These are phyloP conservation scores for Cinchona pubescens DNA, from an alignment of 257 asterid species.

Conservation along the genomic window DNA sequence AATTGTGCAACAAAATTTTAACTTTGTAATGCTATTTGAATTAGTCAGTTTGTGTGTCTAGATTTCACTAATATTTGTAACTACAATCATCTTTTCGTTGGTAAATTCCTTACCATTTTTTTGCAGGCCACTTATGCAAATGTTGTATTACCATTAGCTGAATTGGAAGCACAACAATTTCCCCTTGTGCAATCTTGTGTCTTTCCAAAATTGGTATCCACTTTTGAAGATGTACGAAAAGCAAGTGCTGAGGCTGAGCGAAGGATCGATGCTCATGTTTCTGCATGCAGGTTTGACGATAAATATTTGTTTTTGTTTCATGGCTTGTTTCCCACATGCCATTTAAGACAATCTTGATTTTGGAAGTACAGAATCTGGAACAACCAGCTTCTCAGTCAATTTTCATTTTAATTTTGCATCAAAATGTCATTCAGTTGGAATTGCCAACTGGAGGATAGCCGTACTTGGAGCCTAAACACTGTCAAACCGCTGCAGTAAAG, in stretches of 20 bases:
- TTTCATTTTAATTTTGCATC: not conserved
- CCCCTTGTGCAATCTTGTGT: constrained; percentile 88
- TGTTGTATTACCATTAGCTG: constrained; percentile 66
- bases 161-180: constrained; percentile 82
- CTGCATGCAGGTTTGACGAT: constrained; percentile 60
- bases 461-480: not conserved
- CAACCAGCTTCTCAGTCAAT: not conserved
- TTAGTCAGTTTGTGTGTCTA: not conserved
- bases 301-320: not conserved
- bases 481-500: not conserved
- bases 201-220: constrained; percentile 73
- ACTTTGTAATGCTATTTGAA: not conserved
- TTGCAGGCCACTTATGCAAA: constrained; percentile 77
- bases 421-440: not conserved
- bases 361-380: not conserved
- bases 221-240: constrained; percentile 69
- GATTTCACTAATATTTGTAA: not conserved
- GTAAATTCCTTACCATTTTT: constrained; percentile 9
- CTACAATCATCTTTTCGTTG: not conserved
- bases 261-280: constrained; percentile 73
- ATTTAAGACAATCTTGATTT: not conserved
- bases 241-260: constrained; percentile 91
- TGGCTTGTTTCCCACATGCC: not conserved
- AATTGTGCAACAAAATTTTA: not conserved
- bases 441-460: not conserved